Evolutionary conservation across 2,329 filamentous ascomycete species (phyloP).

Genomic region (Chrysoporthe puriensis): DNA sequence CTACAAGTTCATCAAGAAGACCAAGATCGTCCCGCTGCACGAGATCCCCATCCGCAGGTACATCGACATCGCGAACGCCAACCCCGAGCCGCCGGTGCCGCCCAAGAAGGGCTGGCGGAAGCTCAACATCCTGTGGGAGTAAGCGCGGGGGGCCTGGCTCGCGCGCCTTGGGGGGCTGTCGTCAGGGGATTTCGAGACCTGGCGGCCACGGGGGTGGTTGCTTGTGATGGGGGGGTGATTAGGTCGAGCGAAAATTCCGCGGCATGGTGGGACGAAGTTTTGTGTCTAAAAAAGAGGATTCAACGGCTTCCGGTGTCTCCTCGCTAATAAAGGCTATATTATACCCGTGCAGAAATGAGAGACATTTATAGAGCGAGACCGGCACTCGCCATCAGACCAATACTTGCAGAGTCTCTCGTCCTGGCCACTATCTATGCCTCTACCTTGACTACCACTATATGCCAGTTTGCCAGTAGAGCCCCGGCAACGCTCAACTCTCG

Average conservation of each 20-base stretch:
- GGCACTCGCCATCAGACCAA: background rate
- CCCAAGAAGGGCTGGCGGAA: conserved; percentile 32
- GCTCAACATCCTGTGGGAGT: conserved; percentile 36
- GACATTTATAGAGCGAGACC: background rate
- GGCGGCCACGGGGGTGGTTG: background rate
- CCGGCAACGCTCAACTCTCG: background rate
- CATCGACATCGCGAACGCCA: conserved; percentile 34
- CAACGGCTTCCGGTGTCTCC: background rate
- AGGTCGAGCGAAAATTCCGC: background rate
- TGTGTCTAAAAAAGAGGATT: background rate
- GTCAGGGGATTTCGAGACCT: background rate
- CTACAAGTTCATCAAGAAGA: conserved; percentile 34
- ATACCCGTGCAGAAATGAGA: background rate
- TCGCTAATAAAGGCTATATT: background rate
- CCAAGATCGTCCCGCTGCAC: conserved; percentile 33
- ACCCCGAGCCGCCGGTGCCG: conserved; percentile 32
- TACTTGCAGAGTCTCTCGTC: background rate
- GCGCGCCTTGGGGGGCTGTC: background rate
- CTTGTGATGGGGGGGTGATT: background rate
- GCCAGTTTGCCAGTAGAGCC: background rate
- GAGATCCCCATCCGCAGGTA: conserved; percentile 35
- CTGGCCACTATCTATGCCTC: no score
- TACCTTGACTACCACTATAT: background rate
- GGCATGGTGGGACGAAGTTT: background rate
- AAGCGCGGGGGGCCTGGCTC: background rate